phyloP scores from a whole-genome alignment of 1,139 yeast genomes.

The Lodderomyces jiufengensis region DNA sequence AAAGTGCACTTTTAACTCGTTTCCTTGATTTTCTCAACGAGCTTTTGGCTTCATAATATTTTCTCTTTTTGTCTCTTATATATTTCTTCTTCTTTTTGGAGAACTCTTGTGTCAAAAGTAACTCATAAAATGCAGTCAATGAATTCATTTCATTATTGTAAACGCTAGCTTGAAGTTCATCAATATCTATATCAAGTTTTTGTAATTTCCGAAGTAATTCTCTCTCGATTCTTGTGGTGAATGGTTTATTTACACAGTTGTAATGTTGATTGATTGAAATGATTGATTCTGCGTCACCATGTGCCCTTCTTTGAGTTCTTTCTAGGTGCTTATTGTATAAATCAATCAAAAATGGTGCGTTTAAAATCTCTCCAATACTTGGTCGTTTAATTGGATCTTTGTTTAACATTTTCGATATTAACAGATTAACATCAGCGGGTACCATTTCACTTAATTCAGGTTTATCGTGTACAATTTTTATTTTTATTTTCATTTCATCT shows the following conservation, averaged over 20 bases:
- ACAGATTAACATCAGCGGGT: constrained; percentile 44
- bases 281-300: constrained; percentile 34
- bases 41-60: constrained; percentile 38
- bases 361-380: constrained; percentile 52
- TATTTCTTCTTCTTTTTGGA: constrained; percentile 33
- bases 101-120: constrained; percentile 63
- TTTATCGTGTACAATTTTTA: constrained; percentile 59
- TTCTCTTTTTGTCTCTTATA: constrained; percentile 34
- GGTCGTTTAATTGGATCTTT: constrained; percentile 72
- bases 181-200: constrained; percentile 65
- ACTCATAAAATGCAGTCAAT: constrained; percentile 80
- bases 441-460: constrained; percentile 52
- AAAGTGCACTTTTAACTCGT: constrained; percentile 46
- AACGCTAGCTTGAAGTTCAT: constrained; percentile 60
- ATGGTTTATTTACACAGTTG: constrained; percentile 40
- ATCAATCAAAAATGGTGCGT: constrained; percentile 57
- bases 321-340: constrained; percentile 25
- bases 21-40: constrained; percentile 46
- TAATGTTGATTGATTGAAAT: constrained; percentile 41
- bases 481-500: constrained; percentile 59
- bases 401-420: constrained; percentile 53
- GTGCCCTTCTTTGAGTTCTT: constrained; percentile 12
- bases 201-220: constrained; percentile 61
- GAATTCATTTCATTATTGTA: constrained; percentile 65
- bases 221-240: constrained; percentile 61